Evolutionary conservation across 768 basidiomycete species (phyloP).

Genomic region (Coprinopsis sp.): DNA sequence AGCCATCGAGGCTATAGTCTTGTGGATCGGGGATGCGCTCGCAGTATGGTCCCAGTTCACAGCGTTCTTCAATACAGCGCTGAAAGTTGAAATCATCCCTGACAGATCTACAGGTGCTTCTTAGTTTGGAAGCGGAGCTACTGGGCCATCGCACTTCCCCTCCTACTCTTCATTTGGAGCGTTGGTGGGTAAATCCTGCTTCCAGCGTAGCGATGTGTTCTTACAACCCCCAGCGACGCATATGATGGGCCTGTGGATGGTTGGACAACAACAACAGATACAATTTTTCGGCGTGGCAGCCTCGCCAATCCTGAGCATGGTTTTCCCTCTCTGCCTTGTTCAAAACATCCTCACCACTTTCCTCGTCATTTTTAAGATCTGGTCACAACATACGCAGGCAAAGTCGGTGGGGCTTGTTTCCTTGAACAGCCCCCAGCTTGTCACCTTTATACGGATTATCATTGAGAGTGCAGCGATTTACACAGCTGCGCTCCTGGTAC

Average conservation of each 20-base stretch:
- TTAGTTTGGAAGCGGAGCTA: slow-evolving; percentile 7
- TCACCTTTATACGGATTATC: slow-evolving; percentile 23
- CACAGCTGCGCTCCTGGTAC: slow-evolving; percentile 21
- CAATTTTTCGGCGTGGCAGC: no score
- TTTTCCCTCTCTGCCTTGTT: slow-evolving; percentile 23
- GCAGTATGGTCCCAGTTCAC: no score
- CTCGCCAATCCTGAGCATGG: not conserved
- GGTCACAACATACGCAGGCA: slow-evolving; percentile 22
- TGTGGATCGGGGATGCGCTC: no score
- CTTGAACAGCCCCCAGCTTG: slow-evolving; percentile 9
- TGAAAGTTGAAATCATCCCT: not conserved
- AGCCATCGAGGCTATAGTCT: no score
- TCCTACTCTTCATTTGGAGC: not conserved
- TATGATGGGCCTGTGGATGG: no score
- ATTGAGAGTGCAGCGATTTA: slow-evolving; percentile 29
- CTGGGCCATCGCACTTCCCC: slow-evolving; percentile 3
- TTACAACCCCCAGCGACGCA: no score
- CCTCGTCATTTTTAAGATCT: slow-evolving; percentile 22
- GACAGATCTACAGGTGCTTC: slow-evolving; percentile 7
- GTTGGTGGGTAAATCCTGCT: not conserved
- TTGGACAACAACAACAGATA: no score
- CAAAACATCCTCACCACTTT: slow-evolving; percentile 25
- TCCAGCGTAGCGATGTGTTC: no score
- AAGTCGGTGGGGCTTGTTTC: slow-evolving; percentile 15
- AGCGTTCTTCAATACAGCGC: no score